phyloP scores from a whole-genome alignment of 495 filamentous ascomycete species.

The Talaromyces proteolyticus region DNA sequence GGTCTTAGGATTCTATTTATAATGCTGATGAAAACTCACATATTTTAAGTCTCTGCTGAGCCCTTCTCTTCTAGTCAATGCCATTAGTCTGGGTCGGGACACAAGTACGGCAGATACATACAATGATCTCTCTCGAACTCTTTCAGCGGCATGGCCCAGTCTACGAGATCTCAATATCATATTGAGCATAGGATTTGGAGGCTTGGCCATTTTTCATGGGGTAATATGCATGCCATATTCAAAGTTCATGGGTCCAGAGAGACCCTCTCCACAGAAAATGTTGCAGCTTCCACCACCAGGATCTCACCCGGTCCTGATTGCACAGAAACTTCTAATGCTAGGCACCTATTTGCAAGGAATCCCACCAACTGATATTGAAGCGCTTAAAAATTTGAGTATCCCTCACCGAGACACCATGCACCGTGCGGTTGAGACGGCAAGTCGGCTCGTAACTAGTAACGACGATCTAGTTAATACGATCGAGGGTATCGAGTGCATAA shows the following conservation, averaged over 20 bases:
- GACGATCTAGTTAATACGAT: constrained; percentile 36
- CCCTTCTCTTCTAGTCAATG: too few relatives aligned
- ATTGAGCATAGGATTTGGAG: constrained; percentile 16
- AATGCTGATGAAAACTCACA: too few relatives aligned
- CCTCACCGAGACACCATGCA: constrained; percentile 20
- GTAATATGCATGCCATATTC: constrained; percentile 19
- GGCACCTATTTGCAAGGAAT: constrained; percentile 34
- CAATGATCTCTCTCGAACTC: constrained; percentile 17
- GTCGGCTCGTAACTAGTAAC: constrained; percentile 18
- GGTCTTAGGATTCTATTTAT: too few relatives aligned
- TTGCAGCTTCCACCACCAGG: constrained; percentile 25
- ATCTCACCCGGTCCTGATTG: constrained; percentile 39
- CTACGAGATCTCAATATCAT: constrained; percentile 29
- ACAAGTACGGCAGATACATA: constrained; percentile 11
- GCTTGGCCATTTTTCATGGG: constrained; percentile 18
- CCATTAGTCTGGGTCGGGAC: background rate
- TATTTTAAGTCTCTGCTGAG: too few relatives aligned
- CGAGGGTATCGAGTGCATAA: constrained; percentile 44
- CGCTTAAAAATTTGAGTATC: constrained; percentile 9
- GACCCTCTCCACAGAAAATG: constrained; percentile 18
- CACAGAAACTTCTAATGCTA: constrained; percentile 38
- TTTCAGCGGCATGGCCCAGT: constrained; percentile 31
- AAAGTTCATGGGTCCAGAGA: constrained; percentile 1
- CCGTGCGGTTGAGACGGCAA: constrained; percentile 3
- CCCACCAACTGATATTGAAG: constrained; percentile 12